Conservation (phyloP, 2,329 filamentous ascomycete species). For the Calycina herbarum region DNA sequence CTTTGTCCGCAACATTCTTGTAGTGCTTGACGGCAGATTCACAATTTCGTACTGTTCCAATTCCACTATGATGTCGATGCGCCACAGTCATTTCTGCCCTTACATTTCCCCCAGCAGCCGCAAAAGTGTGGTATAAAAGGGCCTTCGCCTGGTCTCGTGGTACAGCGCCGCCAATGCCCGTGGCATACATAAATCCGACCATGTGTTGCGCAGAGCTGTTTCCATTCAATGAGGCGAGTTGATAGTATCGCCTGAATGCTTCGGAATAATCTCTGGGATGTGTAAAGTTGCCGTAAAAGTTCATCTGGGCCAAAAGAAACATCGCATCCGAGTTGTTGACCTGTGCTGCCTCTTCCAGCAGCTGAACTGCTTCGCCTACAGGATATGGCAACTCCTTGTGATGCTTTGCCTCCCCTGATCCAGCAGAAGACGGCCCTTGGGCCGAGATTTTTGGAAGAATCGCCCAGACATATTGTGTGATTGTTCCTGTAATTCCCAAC, state of each 20-base stretch:
- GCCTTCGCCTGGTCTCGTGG: constrained; percentile 87
- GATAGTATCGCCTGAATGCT: constrained; percentile 79
- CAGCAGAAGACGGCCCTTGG: constrained; percentile 51
- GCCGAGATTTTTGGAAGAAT: constrained; percentile 64
- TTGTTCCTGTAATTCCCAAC: constrained; percentile 56
- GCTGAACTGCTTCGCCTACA: constrained; percentile 56
- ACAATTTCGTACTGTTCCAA: constrained; percentile 83
- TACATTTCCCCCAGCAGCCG: constrained; percentile 78
- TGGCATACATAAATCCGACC: constrained; percentile 94
- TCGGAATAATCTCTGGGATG: constrained; percentile 78
- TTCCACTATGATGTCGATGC: constrained; percentile 80
- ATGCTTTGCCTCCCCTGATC: constrained; percentile 16
- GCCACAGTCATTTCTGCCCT: constrained; percentile 92
- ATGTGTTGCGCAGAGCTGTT: constrained; percentile 95
- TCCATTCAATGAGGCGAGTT: constrained; percentile 72
- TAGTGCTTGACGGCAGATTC: constrained; percentile 85
- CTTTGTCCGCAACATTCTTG: constrained; percentile 90
- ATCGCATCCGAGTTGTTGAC: constrained; percentile 74
- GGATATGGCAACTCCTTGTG: constrained; percentile 47
- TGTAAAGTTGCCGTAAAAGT: constrained; percentile 93
- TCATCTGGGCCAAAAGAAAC: constrained; percentile 87
- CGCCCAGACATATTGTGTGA: constrained; percentile 61
- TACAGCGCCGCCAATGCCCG: constrained; percentile 80
- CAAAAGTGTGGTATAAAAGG: constrained; percentile 91
- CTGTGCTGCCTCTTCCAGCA: constrained; percentile 59